Conservation (phyloP, 805 yeast species). For the Danielia oregonensis region DNA sequence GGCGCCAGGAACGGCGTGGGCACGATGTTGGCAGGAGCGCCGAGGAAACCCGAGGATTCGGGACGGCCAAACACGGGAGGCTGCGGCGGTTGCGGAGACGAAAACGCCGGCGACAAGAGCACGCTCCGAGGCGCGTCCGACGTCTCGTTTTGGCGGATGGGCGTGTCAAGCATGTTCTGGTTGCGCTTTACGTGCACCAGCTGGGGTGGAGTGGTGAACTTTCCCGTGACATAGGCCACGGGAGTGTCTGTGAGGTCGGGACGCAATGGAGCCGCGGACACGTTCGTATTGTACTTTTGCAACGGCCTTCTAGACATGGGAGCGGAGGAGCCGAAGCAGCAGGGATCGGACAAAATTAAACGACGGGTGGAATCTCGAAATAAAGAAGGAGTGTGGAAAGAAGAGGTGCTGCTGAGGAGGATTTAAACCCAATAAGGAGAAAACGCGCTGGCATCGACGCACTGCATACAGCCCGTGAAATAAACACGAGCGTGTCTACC, state of each 20-base stretch:
- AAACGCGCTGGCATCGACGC: constrained; percentile 8
- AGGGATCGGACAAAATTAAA: not conserved
- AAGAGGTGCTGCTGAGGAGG: no score
- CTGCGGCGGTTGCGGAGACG: constrained; percentile 43
- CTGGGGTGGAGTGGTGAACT: constrained; percentile 39
- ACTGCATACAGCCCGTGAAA: constrained; percentile 4
- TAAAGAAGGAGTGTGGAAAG: not conserved
- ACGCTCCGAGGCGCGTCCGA: constrained; percentile 11
- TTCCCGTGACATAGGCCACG: constrained; percentile 15
- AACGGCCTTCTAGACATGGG: constrained; percentile 11
- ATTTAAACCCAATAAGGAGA: not conserved
- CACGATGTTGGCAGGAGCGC: constrained; percentile 6
- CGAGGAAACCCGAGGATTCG: constrained; percentile 5
- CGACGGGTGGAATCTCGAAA: not conserved
- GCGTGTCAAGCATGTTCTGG: constrained; percentile 17
- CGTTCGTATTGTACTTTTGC: constrained; percentile 9
- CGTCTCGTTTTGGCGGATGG: constrained; percentile 10
- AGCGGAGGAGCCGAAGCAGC: not conserved
- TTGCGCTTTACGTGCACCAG: constrained; percentile 17
- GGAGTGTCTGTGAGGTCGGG: constrained; percentile 24
- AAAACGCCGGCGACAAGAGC: constrained; percentile 43
- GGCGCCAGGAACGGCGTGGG: constrained; percentile 39
- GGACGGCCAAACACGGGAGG: constrained; percentile 7
- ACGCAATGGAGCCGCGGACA: constrained; percentile 4
- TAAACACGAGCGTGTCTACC: constrained; percentile 11